A percentile compares a stretch with the other conserved stretches of the same genome.
Conservation (phyloP, 495 filamentous ascomycete genomes). For the Penicillium longicatenatum region DNA sequence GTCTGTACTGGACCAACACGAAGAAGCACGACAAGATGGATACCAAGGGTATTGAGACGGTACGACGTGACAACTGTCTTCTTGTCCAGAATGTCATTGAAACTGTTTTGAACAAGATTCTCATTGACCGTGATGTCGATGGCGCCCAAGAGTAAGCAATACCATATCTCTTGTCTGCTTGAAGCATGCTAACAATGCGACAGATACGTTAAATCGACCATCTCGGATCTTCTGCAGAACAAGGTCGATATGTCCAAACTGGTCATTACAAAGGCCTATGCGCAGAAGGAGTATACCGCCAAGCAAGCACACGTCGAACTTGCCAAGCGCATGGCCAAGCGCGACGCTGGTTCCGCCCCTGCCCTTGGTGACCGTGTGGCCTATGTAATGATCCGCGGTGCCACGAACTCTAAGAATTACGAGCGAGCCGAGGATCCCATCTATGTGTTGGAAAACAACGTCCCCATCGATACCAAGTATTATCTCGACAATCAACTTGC, state of each 20-base stretch:
- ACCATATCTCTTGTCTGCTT: background rate
- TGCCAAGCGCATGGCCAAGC: constrained; percentile 91
- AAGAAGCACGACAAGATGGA: constrained; percentile 99
- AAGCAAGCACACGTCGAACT: constrained; percentile 97
- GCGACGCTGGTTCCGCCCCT: constrained; percentile 94
- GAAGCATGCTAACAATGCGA: background rate
- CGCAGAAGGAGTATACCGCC: constrained; percentile 77
- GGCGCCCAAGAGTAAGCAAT: constrained; percentile 86
- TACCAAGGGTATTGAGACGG: constrained; percentile 98
- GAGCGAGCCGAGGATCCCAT: constrained; percentile 96
- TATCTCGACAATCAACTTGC: constrained; percentile 98
- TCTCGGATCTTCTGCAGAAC: constrained; percentile 94
- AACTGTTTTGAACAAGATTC: constrained; percentile 90
- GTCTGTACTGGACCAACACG: constrained; percentile 92
- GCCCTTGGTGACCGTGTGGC: constrained; percentile 93
- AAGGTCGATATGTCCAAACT: constrained; percentile 99
- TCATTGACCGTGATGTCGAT: constrained; percentile 87
- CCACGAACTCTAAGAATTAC: constrained; percentile 85
- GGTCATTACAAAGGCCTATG: constrained; percentile 96
- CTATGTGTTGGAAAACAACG: constrained; percentile 94
- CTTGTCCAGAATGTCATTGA: constrained; percentile 97
- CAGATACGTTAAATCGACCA: constrained; percentile 95
- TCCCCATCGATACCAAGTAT: constrained; percentile 98
- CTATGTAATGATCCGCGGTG: constrained; percentile 96
- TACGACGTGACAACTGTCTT: constrained; percentile 93